A percentile compares a stretch with the other conserved stretches of the same genome.
phyloP scores from a whole-genome alignment of 108 stramenopile genomes.

The Cyclotella distinguenda region DNA sequence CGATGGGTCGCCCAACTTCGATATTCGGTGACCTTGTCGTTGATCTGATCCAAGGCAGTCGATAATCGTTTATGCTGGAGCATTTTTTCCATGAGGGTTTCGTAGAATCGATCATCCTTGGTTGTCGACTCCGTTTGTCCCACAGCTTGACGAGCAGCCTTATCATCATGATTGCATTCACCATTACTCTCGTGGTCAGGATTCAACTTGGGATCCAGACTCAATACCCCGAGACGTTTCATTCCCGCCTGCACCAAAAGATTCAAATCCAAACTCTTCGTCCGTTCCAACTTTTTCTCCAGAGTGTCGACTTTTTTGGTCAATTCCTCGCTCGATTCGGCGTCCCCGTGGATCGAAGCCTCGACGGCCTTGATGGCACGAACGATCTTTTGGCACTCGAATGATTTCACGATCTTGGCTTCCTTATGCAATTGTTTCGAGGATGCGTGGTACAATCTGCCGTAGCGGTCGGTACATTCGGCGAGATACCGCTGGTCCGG shows the following conservation, averaged over 20 bases:
- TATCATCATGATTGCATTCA: conserved; percentile 1
- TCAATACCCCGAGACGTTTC: conserved; percentile 57
- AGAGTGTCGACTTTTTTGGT: conserved; percentile 6
- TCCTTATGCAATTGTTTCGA: conserved; percentile 57
- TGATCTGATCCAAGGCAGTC: conserved; percentile 59
- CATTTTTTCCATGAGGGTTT: conserved; percentile 49
- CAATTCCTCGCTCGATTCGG: background rate
- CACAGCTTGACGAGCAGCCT: background rate
- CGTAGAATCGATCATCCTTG: conserved; percentile 17
- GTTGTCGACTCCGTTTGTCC: background rate
- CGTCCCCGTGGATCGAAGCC: conserved; percentile 11
- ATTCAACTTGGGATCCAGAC: conserved; percentile 39
- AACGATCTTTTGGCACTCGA: conserved; percentile 66
- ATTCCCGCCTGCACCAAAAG: conserved; percentile 47
- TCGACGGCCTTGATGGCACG: conserved; percentile 44
- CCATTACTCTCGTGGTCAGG: background rate
- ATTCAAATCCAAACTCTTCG: conserved; percentile 54
- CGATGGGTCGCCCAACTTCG: conserved; percentile 54
- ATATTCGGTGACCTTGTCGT: conserved; percentile 73
- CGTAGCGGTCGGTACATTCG: conserved; percentile 54
- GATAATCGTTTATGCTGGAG: conserved; percentile 64
- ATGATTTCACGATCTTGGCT: conserved; percentile 63
- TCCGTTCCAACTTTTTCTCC: conserved; percentile 29
- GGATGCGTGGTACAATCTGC: conserved; percentile 48
- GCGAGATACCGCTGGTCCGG: conserved; percentile 29